Evolutionary conservation across 225 moss, liverwort and hornwort species (phyloP).

Genomic region (Neckera pumila): DNA sequence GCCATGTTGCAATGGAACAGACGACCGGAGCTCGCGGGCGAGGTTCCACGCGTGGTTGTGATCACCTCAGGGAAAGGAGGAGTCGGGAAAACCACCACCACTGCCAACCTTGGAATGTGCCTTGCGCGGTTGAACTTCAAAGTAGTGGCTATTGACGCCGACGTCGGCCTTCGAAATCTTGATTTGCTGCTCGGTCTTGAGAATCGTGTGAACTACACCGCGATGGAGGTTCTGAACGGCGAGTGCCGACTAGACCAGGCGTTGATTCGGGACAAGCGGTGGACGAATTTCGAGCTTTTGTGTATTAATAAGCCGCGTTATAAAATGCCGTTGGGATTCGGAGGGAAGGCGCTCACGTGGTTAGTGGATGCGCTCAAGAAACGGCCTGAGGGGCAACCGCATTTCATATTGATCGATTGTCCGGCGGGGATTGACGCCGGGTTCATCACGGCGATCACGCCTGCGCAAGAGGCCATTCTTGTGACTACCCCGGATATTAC

Average conservation of each 20-base stretch:
- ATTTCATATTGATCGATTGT: conserved; percentile 93
- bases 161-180: conserved; percentile 87
- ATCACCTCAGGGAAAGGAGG: conserved; percentile 96
- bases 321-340: conserved; percentile 97
- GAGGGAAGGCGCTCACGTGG: conserved; percentile 97
- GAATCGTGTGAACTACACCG: conserved; percentile 98
- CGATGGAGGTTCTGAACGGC: conserved; percentile 96
- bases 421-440: conserved; percentile 97
- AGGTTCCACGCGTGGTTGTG: conserved; percentile 83
- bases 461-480: conserved; percentile 89
- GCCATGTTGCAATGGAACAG: conserved; percentile 98
- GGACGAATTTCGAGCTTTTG: conserved; percentile 98
- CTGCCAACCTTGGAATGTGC: conserved; percentile 96
- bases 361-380: conserved; percentile 93
- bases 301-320: conserved; percentile 97
- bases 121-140: conserved; percentile 89
- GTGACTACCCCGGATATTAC: conserved; percentile 97
- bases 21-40: conserved; percentile 69
- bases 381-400: conserved; percentile 74
- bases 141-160: conserved; percentile 92
- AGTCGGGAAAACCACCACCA: conserved; percentile 93
- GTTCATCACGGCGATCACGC: conserved; percentile 96
- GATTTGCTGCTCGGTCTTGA: conserved; percentile 90
- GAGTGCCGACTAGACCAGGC: conserved; percentile 97
- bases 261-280: conserved; percentile 89